Conservation (phyloP, 108 stramenopile genomes). For the Stephanodiscus triporus region DNA sequence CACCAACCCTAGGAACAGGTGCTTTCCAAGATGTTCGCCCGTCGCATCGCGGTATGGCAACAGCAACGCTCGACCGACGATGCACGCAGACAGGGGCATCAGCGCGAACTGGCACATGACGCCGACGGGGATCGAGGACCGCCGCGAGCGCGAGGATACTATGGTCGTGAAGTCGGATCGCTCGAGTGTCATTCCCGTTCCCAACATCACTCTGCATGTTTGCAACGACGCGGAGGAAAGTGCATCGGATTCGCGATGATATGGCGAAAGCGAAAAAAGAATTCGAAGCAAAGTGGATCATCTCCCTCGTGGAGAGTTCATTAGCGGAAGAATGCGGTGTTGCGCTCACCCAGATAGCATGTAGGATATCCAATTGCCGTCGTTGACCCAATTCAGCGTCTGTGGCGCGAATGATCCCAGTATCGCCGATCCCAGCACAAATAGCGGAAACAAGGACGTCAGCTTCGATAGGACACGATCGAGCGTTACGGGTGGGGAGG, state of each 20-base stretch:
- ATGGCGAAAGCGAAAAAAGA: neutral
- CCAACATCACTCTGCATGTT: slow-evolving; percentile 66
- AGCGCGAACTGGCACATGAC: slow-evolving; percentile 88
- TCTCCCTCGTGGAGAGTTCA: neutral
- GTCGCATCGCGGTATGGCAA: slow-evolving; percentile 50
- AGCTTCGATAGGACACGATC: slow-evolving; percentile 66
- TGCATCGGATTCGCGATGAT: neutral
- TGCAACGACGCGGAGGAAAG: neutral
- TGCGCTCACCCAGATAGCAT: slow-evolving; percentile 67
- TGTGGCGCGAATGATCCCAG: slow-evolving; percentile 57
- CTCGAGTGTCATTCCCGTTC: slow-evolving; percentile 93
- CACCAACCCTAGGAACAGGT: slow-evolving; percentile 73
- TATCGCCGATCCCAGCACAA: slow-evolving; percentile 76
- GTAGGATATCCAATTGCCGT: slow-evolving; percentile 61
- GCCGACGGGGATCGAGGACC: slow-evolving; percentile 79
- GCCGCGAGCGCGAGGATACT: slow-evolving; percentile 36
- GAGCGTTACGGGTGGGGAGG: slow-evolving; percentile 11
- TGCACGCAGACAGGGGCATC: slow-evolving; percentile 86
- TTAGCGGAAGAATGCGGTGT: neutral
- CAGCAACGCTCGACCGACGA: slow-evolving; percentile 69
- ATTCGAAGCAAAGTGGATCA: neutral
- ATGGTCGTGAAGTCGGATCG: slow-evolving; percentile 84
- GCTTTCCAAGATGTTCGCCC: slow-evolving; percentile 44
- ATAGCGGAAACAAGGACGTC: slow-evolving; percentile 88
- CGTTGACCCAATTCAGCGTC: slow-evolving; percentile 78